A percentile compares a stretch with the other conserved stretches of the same genome.
Conservation (phyloP, 2,329 filamentous ascomycete species). For the Ploettnerulaceae sp. region DNA sequence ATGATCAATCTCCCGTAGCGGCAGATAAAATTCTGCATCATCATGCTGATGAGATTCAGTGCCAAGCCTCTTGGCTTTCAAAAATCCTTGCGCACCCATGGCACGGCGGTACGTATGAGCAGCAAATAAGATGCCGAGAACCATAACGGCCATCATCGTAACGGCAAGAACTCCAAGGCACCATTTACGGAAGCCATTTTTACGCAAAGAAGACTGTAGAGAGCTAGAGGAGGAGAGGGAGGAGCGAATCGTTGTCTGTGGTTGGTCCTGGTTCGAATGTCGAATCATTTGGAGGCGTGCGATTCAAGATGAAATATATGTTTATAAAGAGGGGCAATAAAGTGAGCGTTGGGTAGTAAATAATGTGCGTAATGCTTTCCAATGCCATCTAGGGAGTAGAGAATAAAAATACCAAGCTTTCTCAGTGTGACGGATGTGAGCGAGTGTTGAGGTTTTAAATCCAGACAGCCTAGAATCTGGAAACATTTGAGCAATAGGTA, state of each 20-base stretch:
- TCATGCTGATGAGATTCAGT: not conserved
- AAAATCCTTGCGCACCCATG: constrained; percentile 27
- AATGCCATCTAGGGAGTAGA: constrained; percentile 19
- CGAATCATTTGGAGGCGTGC: constrained; percentile 19
- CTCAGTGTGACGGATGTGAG: not conserved
- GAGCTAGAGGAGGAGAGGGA: constrained; percentile 21
- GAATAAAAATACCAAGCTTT: not conserved
- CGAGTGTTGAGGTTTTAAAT: not conserved
- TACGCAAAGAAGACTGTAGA: constrained; percentile 5
- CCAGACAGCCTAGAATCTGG: not conserved
- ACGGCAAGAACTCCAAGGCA: constrained; percentile 19
- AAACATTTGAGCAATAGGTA: not conserved
- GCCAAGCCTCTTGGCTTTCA: constrained; percentile 15
- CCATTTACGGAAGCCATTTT: constrained; percentile 15
- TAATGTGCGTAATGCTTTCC: constrained; percentile 14
- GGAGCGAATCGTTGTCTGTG: constrained; percentile 5
- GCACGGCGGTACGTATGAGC: constrained; percentile 26
- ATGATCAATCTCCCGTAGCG: constrained; percentile 22
- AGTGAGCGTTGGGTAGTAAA: constrained; percentile 13
- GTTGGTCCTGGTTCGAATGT: constrained; percentile 9
- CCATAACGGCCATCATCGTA: constrained; percentile 19
- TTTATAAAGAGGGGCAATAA: constrained; percentile 16
- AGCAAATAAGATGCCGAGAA: constrained; percentile 25
- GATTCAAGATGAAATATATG: constrained; percentile 8
- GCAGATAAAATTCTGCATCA: constrained; percentile 19